Conservation (phyloP, 2,329 filamentous ascomycete species). For the Sarocladiaceae sp. region DNA sequence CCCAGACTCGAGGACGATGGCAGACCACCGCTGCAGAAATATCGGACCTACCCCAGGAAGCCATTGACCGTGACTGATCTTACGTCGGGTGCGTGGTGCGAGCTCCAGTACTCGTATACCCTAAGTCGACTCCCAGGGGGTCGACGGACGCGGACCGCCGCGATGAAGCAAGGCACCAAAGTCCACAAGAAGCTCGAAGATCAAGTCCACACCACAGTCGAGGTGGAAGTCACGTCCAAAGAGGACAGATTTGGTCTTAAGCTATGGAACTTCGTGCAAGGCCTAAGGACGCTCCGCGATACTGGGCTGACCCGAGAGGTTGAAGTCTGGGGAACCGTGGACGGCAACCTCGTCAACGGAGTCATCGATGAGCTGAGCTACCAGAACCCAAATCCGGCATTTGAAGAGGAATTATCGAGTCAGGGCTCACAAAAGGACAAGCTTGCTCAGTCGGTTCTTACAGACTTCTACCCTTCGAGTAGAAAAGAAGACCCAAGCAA, state of each 20-base stretch:
- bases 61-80: slow-evolving; percentile 85
- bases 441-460: slow-evolving; percentile 33
- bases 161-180: slow-evolving; percentile 78
- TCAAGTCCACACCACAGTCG: slow-evolving; percentile 74
- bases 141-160: slow-evolving; percentile 67
- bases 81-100: slow-evolving; percentile 89
- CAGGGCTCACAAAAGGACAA: slow-evolving; percentile 21
- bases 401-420: slow-evolving; percentile 55
- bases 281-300: slow-evolving; percentile 67
- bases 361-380: slow-evolving; percentile 84
- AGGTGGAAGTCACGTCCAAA: slow-evolving; percentile 65
- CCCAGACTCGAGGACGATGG: slow-evolving; percentile 24
- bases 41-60: slow-evolving; percentile 72
- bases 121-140: slow-evolving; percentile 69
- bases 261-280: slow-evolving; percentile 90
- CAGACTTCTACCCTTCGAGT: slow-evolving; percentile 32
- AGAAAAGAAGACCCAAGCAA: not conserved
- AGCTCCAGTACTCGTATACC: slow-evolving; percentile 88
- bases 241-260: slow-evolving; percentile 80
- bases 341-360: slow-evolving; percentile 81
- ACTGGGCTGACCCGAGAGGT: slow-evolving; percentile 71
- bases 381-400: slow-evolving; percentile 66
- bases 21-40: slow-evolving; percentile 66
- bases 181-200: slow-evolving; percentile 83
- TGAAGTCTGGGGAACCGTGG: slow-evolving; percentile 79